Evolutionary conservation across 805 yeast species (phyloP), one percentile per base, ranked within the genome.

Genomic region (Wickerhamomyces silvicola): DNA sequence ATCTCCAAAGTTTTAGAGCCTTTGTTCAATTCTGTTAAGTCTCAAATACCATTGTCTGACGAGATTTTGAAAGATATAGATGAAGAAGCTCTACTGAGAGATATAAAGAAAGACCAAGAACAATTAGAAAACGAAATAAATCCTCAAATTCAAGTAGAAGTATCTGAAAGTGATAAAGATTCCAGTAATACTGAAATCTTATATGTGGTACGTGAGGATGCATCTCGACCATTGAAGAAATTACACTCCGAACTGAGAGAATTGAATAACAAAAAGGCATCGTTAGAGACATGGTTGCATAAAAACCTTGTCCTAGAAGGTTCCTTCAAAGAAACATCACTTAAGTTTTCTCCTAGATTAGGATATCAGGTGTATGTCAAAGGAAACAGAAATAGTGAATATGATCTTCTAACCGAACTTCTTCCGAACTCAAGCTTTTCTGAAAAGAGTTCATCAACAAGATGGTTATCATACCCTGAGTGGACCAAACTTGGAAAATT

Each of bases 401-500:
- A 18, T 14, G 33, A 28, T 2, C 11, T 13, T 1, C 21, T 48
- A 8, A 11, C 18, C 1, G 37, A 36, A 2, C 16, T 36, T 4
- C 13, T 52, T 6, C 34, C 39, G 1, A 38, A 37, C 3, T 42
- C 57, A 12, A 35, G 63, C 44, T 41, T 62, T 35, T 31, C 64
- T n/a, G 54, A 57, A 11, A 53, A 65, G 29, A 67, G 72, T 14
- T 57, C 60, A 7, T 60, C 65, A 13, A 55, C 76, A 0, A 48
- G 71, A 4, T 64, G 70, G 58, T 50, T 78, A 14, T 57, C 66
- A 0, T 56, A 60, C 19, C 54, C 61, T 2, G 65, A 71, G 50
- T 78, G 87, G 76, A 54, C 65, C 1, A 44, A 59, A 1, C 60
- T 84, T 18, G 82, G 82, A 0, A 48, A 58, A 6, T 48, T 53